These are phyloP conservation scores for Fusarium citri DNA, from an alignment of 2,329 filamentous ascomycete genomes.

Conservation along the genomic window DNA sequence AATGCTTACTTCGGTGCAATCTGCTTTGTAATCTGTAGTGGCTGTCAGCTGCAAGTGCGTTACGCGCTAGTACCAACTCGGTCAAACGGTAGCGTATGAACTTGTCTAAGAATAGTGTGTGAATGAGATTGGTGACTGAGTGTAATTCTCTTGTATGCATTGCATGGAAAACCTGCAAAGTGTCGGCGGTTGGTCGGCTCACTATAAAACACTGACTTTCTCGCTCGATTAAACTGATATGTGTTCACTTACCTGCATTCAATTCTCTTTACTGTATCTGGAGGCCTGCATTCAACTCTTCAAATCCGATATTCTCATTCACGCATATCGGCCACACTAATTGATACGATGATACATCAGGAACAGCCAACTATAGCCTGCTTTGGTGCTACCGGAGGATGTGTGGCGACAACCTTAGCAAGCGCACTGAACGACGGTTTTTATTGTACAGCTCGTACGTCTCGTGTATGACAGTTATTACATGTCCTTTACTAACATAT, in stretches of 20 bases:
- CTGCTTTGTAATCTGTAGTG: background rate
- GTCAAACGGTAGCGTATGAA: too few species aligned
- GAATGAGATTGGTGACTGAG: background rate
- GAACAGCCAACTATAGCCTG: background rate
- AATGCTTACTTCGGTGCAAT: background rate
- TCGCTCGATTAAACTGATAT: too few species aligned
- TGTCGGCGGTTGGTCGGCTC: too few species aligned
- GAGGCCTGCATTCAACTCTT: background rate
- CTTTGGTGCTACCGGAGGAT: background rate
- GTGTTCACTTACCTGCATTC: background rate
- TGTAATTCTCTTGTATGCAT: too few species aligned
- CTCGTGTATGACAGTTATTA: too few species aligned
- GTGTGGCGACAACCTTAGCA: background rate
- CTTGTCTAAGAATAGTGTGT: background rate
- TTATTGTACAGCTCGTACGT: background rate
- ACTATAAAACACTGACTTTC: background rate
- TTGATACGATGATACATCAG: background rate
- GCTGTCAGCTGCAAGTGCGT: background rate
- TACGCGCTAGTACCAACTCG: background rate
- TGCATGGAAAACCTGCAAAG: too few species aligned
- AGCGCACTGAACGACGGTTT: background rate
- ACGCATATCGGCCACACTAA: accelerated
- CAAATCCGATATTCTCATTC: background rate
- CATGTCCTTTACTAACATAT: background rate
- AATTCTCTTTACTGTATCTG: background rate